Conservation (phyloP, 441 rosid species). For the Flueggea neowawraea region DNA sequence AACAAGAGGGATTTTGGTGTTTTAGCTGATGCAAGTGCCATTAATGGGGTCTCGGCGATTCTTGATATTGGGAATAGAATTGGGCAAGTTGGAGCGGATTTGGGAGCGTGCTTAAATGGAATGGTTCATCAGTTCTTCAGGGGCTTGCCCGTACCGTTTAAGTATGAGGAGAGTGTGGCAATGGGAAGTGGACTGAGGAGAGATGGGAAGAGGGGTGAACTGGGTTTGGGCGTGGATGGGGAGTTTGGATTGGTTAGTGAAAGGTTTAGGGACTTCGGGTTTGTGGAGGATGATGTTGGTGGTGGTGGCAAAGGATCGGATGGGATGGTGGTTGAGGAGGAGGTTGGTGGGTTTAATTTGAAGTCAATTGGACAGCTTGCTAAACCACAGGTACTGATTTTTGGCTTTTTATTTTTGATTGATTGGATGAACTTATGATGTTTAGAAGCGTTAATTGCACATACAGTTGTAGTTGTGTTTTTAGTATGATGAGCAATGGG, state of each 20-base stretch:
- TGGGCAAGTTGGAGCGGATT: constrained; percentile 82
- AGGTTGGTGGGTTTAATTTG: constrained; percentile 46
- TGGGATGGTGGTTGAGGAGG: constrained; percentile 29
- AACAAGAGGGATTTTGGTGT: constrained; percentile 39
- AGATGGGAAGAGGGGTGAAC: constrained; percentile 12
- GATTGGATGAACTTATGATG: neutral
- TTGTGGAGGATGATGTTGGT: constrained; percentile 32
- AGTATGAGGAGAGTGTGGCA: constrained; percentile 38
- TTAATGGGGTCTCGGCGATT: constrained; percentile 64
- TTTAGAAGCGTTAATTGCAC: too few species aligned
- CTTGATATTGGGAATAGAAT: constrained; percentile 70
- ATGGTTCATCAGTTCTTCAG: constrained; percentile 80
- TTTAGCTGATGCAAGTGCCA: constrained; percentile 34
- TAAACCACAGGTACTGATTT: constrained; percentile 58
- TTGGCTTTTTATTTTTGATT: neutral
- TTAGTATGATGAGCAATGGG: too few species aligned
- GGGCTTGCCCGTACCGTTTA: constrained; percentile 63
- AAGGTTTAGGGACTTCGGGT: constrained; percentile 36
- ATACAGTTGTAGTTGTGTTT: too few species aligned
- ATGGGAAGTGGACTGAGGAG: constrained; percentile 15
- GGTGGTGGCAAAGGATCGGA: constrained; percentile 10
- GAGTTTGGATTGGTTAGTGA: constrained; percentile 47
- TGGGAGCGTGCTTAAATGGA: constrained; percentile 72
- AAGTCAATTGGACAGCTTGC: constrained; percentile 46
- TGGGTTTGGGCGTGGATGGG: constrained; percentile 20